Evolutionary conservation across 2,329 filamentous ascomycete species (phyloP).

Genomic region (Monosporascus sp.): DNA sequence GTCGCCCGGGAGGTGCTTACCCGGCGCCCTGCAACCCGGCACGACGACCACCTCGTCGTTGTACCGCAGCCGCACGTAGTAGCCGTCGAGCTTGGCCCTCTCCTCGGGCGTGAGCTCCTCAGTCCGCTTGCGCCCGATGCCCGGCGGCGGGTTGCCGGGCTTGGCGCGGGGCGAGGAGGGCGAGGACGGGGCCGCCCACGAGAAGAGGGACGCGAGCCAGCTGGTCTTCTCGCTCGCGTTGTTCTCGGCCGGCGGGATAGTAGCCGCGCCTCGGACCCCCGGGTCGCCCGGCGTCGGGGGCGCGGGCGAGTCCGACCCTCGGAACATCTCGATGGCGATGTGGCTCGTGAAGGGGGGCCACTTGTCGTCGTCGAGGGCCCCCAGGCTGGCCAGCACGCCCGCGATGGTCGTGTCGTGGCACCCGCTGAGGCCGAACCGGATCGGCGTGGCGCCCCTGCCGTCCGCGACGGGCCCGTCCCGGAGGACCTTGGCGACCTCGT

Average conservation of each 20-base stretch:
- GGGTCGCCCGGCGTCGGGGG: slow-evolving; percentile 3
- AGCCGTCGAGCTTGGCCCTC: slow-evolving; percentile 58
- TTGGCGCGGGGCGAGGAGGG: slow-evolving; percentile 9
- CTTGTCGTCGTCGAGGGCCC: slow-evolving; percentile 63
- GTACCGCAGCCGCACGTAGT: slow-evolving; percentile 87
- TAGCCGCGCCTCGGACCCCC: neutral
- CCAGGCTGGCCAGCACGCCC: slow-evolving; percentile 69
- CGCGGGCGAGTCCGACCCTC: slow-evolving; percentile 33
- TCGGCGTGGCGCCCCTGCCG: slow-evolving; percentile 34
- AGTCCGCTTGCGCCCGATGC: slow-evolving; percentile 57
- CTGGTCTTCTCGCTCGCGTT: slow-evolving; percentile 8
- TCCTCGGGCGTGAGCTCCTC: slow-evolving; percentile 52
- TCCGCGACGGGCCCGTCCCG: slow-evolving; percentile 25
- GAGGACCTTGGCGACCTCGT: slow-evolving; percentile 35
- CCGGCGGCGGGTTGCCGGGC: slow-evolving; percentile 29
- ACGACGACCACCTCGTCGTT: slow-evolving; percentile 80
- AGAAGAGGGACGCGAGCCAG: slow-evolving; percentile 31
- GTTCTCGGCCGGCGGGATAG: slow-evolving; percentile 9
- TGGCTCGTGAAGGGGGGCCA: slow-evolving; percentile 96
- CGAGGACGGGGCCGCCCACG: slow-evolving; percentile 8
- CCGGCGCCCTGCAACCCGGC: slow-evolving; percentile 69
- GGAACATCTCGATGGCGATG: slow-evolving; percentile 86
- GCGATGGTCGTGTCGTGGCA: slow-evolving; percentile 95
- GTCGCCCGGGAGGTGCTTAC: slow-evolving; percentile 82
- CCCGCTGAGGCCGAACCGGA: slow-evolving; percentile 75